Conservation (phyloP, 352 stramenopile species). For the Globisporangium apiculatum region DNA sequence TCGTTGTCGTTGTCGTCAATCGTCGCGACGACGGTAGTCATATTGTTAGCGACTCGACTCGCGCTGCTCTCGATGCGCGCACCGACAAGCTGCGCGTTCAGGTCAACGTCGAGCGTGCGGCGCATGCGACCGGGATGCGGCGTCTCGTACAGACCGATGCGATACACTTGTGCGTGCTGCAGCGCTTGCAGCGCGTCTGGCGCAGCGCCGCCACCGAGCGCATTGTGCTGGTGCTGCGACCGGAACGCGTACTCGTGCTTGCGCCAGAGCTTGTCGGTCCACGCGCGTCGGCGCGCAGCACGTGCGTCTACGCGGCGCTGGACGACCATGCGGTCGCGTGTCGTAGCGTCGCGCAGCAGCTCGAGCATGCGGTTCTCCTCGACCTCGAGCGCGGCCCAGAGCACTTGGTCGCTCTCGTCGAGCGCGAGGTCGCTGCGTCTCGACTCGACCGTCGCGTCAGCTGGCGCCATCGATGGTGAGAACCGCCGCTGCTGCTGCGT, state of each 20-base stretch:
- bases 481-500: not conserved
- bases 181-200: constrained; percentile 23
- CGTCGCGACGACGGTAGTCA: not conserved
- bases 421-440: too few relatives aligned
- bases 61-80: not conserved
- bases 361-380: constrained; percentile 77
- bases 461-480: not conserved
- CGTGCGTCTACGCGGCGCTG: constrained; percentile 14
- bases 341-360: constrained; percentile 35
- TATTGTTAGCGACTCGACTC: not conserved
- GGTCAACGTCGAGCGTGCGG: constrained; percentile 47
- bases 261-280: constrained; percentile 52
- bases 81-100: constrained; percentile 10
- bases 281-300: constrained; percentile 24
- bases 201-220: constrained; percentile 18
- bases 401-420: constrained; percentile 43
- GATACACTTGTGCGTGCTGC: constrained; percentile 29
- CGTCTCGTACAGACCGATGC: constrained; percentile 57
- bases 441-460: constrained; percentile 1
- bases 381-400: constrained; percentile 74
- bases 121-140: constrained; percentile 53
- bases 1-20: constrained; percentile 3
- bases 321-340: constrained; percentile 30
- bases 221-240: constrained; percentile 48
- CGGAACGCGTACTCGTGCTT: constrained; percentile 65